phyloP scores from a whole-genome alignment of 1,284 basidiomycete species.

The Quambalaria eucalypti region DNA sequence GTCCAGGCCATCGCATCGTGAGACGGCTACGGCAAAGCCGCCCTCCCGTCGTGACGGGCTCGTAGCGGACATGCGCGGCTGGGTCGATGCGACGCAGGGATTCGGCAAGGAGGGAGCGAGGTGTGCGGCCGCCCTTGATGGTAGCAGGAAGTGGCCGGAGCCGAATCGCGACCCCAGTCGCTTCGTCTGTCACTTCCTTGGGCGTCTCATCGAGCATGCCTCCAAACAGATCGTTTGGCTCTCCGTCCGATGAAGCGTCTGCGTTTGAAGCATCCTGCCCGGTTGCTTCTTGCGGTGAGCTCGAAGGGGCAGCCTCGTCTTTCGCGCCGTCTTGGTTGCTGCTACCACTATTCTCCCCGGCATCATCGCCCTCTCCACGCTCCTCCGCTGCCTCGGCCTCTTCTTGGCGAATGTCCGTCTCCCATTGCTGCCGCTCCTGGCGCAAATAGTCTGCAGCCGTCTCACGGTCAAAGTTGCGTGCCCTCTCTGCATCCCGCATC shows the following conservation, averaged over 20 bases:
- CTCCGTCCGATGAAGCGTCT: constrained; percentile 50
- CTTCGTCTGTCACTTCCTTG: constrained; percentile 59
- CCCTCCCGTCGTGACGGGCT: constrained; percentile 21
- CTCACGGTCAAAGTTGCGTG: constrained; percentile 22
- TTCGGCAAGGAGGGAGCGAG: constrained; percentile 34
- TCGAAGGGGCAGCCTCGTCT: constrained; percentile 48
- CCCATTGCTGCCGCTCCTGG: constrained; percentile 20
- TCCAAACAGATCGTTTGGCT: constrained; percentile 61
- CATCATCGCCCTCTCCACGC: too few relatives aligned
- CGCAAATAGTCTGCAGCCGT: background rate
- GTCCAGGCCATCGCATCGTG: constrained; percentile 25
- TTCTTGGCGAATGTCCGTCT: constrained; percentile 17
- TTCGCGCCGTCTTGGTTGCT: constrained; percentile 51
- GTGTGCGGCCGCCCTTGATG: constrained; percentile 27
- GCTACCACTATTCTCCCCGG: constrained; percentile 46
- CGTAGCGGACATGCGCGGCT: constrained; percentile 65
- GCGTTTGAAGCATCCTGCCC: constrained; percentile 2
- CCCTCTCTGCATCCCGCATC: constrained; percentile 32
- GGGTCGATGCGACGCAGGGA: constrained; percentile 54
- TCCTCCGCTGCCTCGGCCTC: background rate
- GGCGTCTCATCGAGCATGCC: constrained; percentile 65
- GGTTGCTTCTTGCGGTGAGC: constrained; percentile 13
- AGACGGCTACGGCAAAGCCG: constrained; percentile 30
- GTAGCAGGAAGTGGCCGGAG: constrained; percentile 25
- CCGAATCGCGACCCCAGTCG: constrained; percentile 16